Conservation (phyloP, 345 rosid genomes). For the Turnera subulata region DNA sequence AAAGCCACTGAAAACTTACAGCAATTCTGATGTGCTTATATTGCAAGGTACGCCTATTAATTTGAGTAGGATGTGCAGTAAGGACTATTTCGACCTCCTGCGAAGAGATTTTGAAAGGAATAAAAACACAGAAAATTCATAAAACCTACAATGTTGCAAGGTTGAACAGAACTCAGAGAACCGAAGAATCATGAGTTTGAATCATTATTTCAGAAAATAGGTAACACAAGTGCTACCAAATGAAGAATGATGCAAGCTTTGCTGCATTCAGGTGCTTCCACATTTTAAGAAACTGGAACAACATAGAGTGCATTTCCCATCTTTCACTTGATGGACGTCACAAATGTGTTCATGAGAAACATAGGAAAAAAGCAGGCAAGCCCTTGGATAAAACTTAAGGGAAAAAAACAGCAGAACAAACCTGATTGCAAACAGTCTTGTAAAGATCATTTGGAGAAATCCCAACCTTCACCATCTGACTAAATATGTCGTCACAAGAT, state of each 20-base stretch:
- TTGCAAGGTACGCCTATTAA: constrained; percentile 88
- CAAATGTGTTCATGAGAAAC: no score
- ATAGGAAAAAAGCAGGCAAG: constrained; percentile 1
- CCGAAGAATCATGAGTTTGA: no score
- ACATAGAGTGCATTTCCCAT: neutral
- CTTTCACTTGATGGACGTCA: no score
- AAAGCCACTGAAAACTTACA: constrained; percentile 44
- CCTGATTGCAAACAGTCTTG: constrained; percentile 86
- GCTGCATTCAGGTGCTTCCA: neutral
- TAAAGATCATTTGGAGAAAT: constrained; percentile 74
- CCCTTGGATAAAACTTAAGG: constrained; percentile 3
- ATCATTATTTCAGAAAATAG: constrained; percentile 14
- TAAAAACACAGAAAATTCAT: no score
- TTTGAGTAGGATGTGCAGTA: constrained; percentile 98
- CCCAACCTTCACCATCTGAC: constrained; percentile 74
- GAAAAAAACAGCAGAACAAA: constrained; percentile 14
- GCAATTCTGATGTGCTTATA: constrained; percentile 93
- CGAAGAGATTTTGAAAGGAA: constrained; percentile 1
- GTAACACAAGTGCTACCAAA: neutral
- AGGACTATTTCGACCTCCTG: constrained; percentile 98
- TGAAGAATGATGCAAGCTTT: neutral
- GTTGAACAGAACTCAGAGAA: no score
- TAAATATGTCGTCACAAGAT: constrained; percentile 92
- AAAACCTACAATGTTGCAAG: no score
- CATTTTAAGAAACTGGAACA: neutral